Base-by-base conservation (phyloP, 1,284 basidiomycete genomes). In the Xerocomus nothofagi region DNA sequence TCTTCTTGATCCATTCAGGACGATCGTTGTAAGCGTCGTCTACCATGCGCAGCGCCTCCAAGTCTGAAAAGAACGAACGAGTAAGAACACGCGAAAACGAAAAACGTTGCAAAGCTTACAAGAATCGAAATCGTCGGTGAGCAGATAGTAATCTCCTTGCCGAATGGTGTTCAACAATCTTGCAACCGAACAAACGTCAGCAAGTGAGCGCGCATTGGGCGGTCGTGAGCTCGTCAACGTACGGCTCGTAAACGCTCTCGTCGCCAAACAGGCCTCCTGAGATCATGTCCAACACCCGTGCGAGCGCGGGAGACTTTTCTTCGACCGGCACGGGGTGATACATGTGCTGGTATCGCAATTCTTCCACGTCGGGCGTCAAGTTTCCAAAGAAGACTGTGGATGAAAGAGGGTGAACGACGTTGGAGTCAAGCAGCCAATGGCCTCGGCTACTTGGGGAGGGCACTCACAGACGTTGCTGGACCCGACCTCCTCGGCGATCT, bases 81-180 rank as follows among this genome's bases (percentile, higher is more conserved):
- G 6, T 20, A 40, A 44, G 18, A 6, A 15, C 21, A 24, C 53
- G 1, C n/a, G 21, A 3, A 37, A n/a, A 17, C n/a, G n/a, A n/a
- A 3, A 15, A 20, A 30, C 1, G 9, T 4, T 14, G 27, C 11
- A 9, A 27, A 27, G 10, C 83, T 56, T 42, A 88, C 90, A 95
- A 10, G 90, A 92, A 58, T 92, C 88, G 65, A 94, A 95, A 73
- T 96, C 92, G 65, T 96, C 92, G 0, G 89, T 84, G 54, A 95
- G 71, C 53, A 92, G 75, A 68, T 91, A 91, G 68, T 86, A 86
- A 65, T 94, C 90, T 51, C 84, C 79, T 62, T 91, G 82, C 42
- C 84, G 75, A 58, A 91, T 81, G 14, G 88, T 90, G 69, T 86
- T 86, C 53, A 88, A 71, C 36, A 88, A 71, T 24, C 82, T n/a